phyloP scores from a whole-genome alignment of 129 eudicot species.

The Deinandra increscens region DNA sequence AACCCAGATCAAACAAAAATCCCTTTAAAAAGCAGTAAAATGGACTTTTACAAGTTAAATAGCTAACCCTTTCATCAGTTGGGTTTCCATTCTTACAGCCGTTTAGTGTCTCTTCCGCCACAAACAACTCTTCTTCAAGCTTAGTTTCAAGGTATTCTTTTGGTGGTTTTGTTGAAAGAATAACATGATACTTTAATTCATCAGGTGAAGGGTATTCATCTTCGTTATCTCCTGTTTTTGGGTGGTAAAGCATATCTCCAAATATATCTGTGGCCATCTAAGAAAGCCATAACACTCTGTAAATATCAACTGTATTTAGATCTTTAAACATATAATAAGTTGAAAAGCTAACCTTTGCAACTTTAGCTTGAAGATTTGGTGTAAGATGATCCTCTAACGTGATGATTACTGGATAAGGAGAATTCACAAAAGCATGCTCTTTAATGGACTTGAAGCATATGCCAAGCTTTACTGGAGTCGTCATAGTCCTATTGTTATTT shows the following conservation, averaged over 20 bases:
- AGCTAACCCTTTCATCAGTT: slow-evolving; percentile 36
- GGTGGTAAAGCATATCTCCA: slow-evolving; percentile 65
- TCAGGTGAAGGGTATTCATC: slow-evolving; percentile 78
- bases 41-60: neutral
- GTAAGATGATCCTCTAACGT: slow-evolving; percentile 94
- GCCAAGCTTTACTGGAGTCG: slow-evolving; percentile 64
- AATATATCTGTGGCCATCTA: slow-evolving; percentile 63
- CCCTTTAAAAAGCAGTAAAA: neutral
- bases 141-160: slow-evolving; percentile 55
- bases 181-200: slow-evolving; percentile 49
- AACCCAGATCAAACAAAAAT: neutral
- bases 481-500: slow-evolving; percentile 57
- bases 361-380: slow-evolving; percentile 72
- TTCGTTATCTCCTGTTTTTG: slow-evolving; percentile 40
- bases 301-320: slow-evolving; percentile 9
- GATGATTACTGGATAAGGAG: slow-evolving; percentile 82
- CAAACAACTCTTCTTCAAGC: slow-evolving; percentile 12
- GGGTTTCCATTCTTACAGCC: neutral
- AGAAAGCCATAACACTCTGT: neutral
- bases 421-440: slow-evolving; percentile 70
- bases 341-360: slow-evolving; percentile 67
- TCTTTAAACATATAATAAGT: neutral
- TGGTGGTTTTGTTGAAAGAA: slow-evolving; percentile 90
- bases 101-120: neutral
- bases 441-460: slow-evolving; percentile 76